Evolutionary conservation across 192 early-diverging fungal species (phyloP).

Genomic region (Polychytrium aggregatum): DNA sequence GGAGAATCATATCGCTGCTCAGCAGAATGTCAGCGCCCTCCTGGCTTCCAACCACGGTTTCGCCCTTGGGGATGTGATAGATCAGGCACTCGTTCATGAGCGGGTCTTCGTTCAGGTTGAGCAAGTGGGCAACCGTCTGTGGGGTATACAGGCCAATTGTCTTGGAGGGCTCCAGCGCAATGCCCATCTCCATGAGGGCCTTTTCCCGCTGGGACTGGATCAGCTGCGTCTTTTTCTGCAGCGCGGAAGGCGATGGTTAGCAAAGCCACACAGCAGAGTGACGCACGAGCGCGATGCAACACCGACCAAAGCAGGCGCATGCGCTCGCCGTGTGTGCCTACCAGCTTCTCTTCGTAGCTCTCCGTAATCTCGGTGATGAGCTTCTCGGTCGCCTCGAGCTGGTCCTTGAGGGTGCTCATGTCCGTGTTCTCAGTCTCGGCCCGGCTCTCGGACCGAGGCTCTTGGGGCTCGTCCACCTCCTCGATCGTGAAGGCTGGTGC

Average conservation of each 20-base stretch:
- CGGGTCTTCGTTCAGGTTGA: slow-evolving; percentile 85
- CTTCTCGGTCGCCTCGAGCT: slow-evolving; percentile 75
- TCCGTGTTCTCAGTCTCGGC: no score
- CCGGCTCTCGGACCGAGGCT: no score
- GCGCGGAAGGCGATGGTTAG: background rate
- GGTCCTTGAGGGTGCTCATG: slow-evolving; percentile 51
- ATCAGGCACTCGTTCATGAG: slow-evolving; percentile 81
- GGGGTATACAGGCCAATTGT: slow-evolving; percentile 65
- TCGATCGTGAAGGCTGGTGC: no score
- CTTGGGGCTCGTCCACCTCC: no score
- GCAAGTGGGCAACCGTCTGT: slow-evolving; percentile 68
- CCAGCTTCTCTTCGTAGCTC: slow-evolving; percentile 74
- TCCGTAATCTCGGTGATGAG: slow-evolving; percentile 71
- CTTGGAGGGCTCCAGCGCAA: slow-evolving; percentile 51
- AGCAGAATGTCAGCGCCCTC: slow-evolving; percentile 43
- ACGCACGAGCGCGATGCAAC: background rate
- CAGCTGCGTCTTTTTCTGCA: slow-evolving; percentile 43
- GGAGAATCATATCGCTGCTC: slow-evolving; percentile 45
- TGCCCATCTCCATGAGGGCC: slow-evolving; percentile 68
- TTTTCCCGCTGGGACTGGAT: slow-evolving; percentile 64
- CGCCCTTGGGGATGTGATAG: slow-evolving; percentile 72
- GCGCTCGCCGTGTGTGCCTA: slow-evolving; percentile 6
- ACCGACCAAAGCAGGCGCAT: background rate
- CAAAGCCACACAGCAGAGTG: background rate
- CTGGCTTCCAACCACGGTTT: slow-evolving; percentile 49